These are phyloP conservation scores for Cucurbita ficifolia DNA, from an alignment of 306 rosid genomes.

Conservation along the genomic window DNA sequence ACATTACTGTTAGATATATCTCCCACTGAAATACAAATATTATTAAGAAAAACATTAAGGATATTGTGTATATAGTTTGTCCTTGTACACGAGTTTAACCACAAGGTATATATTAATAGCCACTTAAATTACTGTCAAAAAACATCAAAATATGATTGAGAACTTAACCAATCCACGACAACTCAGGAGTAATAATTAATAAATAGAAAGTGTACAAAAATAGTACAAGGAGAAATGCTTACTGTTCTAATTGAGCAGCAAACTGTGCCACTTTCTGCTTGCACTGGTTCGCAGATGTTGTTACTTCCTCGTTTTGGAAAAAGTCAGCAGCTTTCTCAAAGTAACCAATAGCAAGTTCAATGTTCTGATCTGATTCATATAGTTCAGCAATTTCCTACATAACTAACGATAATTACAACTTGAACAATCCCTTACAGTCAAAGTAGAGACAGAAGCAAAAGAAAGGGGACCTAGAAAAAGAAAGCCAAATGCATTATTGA, in stretches of 20 bases:
- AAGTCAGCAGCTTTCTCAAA: constrained; percentile 83
- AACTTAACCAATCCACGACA: background rate
- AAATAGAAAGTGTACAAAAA: background rate
- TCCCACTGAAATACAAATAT: background rate
- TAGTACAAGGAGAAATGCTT: background rate
- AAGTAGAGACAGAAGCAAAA: background rate
- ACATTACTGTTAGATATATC: background rate
- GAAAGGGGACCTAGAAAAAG: background rate
- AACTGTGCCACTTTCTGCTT: constrained; percentile 93
- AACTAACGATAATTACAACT: constrained; percentile 10
- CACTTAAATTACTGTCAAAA: background rate
- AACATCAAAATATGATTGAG: background rate
- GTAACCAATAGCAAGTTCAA: constrained; percentile 63
- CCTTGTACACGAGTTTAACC: background rate
- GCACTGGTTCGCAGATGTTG: constrained; percentile 82
- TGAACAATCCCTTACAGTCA: background rate
- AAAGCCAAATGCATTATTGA: background rate
- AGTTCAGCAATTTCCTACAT: constrained; percentile 86
- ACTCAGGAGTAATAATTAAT: background rate
- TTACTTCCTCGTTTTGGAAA: constrained; percentile 78
- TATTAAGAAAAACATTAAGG: background rate
- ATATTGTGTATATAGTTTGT: background rate
- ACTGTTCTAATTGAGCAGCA: constrained; percentile 91
- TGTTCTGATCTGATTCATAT: constrained; percentile 71
- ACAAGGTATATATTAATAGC: background rate